Conservation (phyloP, 2,329 filamentous ascomycete genomes). For the Cordyceps pruinosa region DNA sequence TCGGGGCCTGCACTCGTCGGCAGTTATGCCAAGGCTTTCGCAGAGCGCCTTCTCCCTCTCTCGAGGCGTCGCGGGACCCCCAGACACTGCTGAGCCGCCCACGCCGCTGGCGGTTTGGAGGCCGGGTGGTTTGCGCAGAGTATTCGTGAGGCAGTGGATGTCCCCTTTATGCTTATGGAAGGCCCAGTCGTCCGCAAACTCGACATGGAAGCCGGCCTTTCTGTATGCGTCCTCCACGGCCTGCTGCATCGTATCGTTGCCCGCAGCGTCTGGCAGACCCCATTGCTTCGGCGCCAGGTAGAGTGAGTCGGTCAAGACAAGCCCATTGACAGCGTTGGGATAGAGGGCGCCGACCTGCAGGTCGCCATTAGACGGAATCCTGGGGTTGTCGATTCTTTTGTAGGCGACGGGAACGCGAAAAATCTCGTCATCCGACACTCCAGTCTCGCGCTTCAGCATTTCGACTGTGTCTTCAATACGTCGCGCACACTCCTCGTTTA, state of each 20-base stretch:
- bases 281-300: neutral
- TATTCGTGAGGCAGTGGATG: neutral
- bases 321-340: slow-evolving; percentile 19
- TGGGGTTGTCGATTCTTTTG: too few species aligned
- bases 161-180: neutral
- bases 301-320: slow-evolving; percentile 15
- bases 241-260: neutral
- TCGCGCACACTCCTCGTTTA: neutral
- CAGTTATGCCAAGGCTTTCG: too few species aligned
- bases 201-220: neutral
- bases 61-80: too few species aligned
- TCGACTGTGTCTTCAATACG: slow-evolving; percentile 19
- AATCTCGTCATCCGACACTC: slow-evolving; percentile 19
- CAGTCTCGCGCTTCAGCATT: slow-evolving; percentile 19
- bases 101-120: too few species aligned
- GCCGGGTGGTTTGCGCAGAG: too few species aligned
- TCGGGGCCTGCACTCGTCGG: too few species aligned
- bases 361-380: neutral
- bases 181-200: neutral
- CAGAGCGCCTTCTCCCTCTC: too few species aligned
- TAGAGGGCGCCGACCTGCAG: neutral
- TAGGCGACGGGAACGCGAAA: slow-evolving; percentile 18
- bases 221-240: neutral
- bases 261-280: neutral
- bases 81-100: too few species aligned